Conservation (phyloP, 2,329 filamentous ascomycete genomes). For the Fusarium protoensiforme region DNA sequence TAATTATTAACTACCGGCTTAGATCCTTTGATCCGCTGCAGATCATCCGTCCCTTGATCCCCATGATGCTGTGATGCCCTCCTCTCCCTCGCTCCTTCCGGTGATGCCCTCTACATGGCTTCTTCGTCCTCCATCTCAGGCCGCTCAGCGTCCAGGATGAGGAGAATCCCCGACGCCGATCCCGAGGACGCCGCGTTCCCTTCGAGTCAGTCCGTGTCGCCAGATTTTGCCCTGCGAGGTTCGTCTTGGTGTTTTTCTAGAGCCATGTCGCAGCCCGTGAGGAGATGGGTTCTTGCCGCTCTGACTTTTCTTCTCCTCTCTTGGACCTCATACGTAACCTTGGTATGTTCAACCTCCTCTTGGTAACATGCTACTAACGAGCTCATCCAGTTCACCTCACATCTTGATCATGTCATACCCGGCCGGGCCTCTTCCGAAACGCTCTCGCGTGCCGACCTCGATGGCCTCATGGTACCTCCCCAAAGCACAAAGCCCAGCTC, state of each 20-base stretch:
- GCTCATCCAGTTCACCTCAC: slow-evolving; percentile 19
- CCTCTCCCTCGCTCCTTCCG: neutral
- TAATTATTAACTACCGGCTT: neutral
- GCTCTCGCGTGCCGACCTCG: slow-evolving; percentile 22
- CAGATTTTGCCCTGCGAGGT: neutral
- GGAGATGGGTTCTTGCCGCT: slow-evolving; percentile 6
- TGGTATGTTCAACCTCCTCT: neutral
- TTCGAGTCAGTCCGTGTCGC: neutral
- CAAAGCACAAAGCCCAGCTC: neutral
- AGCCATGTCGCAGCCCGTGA: neutral
- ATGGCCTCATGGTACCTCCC: slow-evolving; percentile 12
- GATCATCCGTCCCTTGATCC: neutral
- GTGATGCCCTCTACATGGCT: slow-evolving; percentile 25
- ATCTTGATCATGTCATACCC: neutral
- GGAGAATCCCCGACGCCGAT: slow-evolving; percentile 4
- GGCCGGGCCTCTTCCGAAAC: neutral
- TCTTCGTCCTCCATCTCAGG: slow-evolving; percentile 27
- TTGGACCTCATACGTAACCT: slow-evolving; percentile 6
- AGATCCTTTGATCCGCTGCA: neutral
- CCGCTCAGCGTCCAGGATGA: slow-evolving; percentile 29
- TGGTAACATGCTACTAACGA: neutral
- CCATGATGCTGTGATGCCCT: neutral
- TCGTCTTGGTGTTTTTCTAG: neutral
- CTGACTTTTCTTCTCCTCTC: slow-evolving; percentile 10
- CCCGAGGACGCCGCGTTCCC: slow-evolving; percentile 27